Percentiles rank a stretch among this genome's conserved stretches.
These are phyloP conservation scores for Plectosphaerella cucumerina DNA, from an alignment of 2,329 filamentous ascomycete genomes.

Conservation along the genomic window DNA sequence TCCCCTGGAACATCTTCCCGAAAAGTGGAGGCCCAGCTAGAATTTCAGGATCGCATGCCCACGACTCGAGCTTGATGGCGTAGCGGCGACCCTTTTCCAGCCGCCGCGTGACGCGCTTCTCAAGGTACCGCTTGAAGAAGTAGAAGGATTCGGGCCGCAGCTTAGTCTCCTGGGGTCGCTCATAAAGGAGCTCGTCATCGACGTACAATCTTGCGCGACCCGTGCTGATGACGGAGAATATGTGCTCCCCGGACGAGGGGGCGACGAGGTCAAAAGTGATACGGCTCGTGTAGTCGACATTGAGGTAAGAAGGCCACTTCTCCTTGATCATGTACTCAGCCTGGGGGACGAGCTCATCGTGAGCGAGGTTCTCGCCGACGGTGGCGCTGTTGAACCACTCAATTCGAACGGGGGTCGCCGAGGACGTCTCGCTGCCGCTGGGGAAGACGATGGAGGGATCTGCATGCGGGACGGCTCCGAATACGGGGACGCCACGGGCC, in stretches of 20 bases:
- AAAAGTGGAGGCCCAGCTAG: neutral
- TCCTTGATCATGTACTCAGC: constrained; percentile 1
- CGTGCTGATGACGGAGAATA: neutral
- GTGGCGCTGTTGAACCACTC: neutral
- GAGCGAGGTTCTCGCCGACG: neutral
- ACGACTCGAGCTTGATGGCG: neutral
- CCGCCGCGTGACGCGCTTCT: neutral
- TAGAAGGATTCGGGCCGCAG: neutral
- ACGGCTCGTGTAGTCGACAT: neutral
- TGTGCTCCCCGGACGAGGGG: neutral
- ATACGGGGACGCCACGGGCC: neutral
- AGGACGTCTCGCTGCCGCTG: neutral
- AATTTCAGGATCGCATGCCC: neutral
- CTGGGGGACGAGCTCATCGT: neutral
- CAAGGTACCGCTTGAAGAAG: neutral
- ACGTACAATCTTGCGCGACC: neutral
- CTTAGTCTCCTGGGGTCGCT: neutral
- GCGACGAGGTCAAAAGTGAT: neutral
- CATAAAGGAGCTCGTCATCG: neutral
- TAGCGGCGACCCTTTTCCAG: neutral
- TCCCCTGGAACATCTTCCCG: constrained; percentile 1
- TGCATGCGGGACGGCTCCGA: neutral
- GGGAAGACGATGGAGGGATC: neutral
- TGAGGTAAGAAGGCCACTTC: neutral
- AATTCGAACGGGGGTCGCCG: neutral